Base-by-base conservation (phyloP, 305 asterid genomes). In the Vinca major region DNA sequence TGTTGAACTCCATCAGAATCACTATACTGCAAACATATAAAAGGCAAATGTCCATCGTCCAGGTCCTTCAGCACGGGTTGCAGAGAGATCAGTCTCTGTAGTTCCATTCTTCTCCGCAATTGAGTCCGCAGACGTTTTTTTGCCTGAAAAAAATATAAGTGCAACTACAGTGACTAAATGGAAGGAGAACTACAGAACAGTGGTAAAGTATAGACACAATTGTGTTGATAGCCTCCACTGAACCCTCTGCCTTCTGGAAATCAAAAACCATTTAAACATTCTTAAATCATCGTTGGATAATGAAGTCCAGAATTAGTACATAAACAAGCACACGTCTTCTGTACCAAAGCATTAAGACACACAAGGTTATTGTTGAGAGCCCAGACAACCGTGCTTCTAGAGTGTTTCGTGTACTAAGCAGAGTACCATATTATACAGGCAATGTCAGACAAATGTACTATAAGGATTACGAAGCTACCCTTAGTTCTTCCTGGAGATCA, bases 401-500 rank as follows among this genome's bases (percentile, higher is more conserved):
- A 71, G 7, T 72, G 26, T 48, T 44, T 65, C 37, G 7, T 45
- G 13, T 20, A 36, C 21, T 33, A 44, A n/a, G 19, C 44, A 65
- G 33, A 70, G 52, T 21, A 62, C 36, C 66, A 74, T 58, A 66
- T 43, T 20, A 67, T 55, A 12, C 66, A 63, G 41, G 55, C 68
- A 65, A 44, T 64, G 53, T 64, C 75, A 20, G 58, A 41, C 20
- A 51, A 47, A 3, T 62, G 50, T 66, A 45, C 37, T 58, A 50
- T 44, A 69, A 62, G 80, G 69, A 72, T 10, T 66, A 56, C 52
- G 72, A 66, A 68, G 69, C 68, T 84, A 89, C 99, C 91, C 83
- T 81, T 80, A 94, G 77, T 82, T 89, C 89, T 83, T 89, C 96
- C 82, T 84, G 96, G 74, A 91, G 94, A 79, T 83, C 84, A 65